phyloP scores from a whole-genome alignment of 768 basidiomycete species.

The Asterophora lycoperdoides region DNA sequence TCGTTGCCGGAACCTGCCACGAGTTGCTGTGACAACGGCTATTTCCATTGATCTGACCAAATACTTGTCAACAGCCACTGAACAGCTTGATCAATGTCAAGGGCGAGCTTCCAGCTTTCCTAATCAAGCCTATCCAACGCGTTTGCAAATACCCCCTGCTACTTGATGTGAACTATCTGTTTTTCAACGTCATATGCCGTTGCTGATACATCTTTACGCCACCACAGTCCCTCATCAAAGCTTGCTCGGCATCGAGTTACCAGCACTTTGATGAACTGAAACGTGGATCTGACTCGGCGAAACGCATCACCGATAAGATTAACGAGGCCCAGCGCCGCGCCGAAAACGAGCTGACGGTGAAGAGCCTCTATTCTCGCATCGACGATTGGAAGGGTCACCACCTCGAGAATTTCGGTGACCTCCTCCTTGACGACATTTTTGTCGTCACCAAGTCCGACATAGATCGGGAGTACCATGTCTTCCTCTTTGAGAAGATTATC shows the following conservation, averaged over 20 bases:
- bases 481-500: conserved; percentile 98
- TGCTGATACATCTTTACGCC: conserved; percentile 9
- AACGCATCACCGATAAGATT: conserved; percentile 91
- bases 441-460: conserved; percentile 94
- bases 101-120: conserved; percentile 90
- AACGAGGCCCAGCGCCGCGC: conserved; percentile 92
- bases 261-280: conserved; percentile 77
- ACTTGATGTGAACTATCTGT: conserved; percentile 63
- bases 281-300: conserved; percentile 78
- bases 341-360: conserved; percentile 88
- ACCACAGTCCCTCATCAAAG: conserved; percentile 69
- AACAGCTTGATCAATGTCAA: conserved; percentile 86
- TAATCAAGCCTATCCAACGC: conserved; percentile 98
- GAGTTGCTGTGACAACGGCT: conserved; percentile 34
- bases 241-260: conserved; percentile 57
- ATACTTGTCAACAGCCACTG: conserved; percentile 54
- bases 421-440: conserved; percentile 93
- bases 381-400: conserved; percentile 99
- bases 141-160: conserved; percentile 98
- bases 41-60: conserved; percentile 31
- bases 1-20: conserved; percentile 9
- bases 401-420: conserved; percentile 88
- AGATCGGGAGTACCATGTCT: conserved; percentile 97
- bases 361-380: conserved; percentile 79
- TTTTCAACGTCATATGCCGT: conserved; percentile 9